Evolutionary conservation across 2,329 filamentous ascomycete genomes (phyloP).

Genomic region (Dactylellina haptotyla): DNA sequence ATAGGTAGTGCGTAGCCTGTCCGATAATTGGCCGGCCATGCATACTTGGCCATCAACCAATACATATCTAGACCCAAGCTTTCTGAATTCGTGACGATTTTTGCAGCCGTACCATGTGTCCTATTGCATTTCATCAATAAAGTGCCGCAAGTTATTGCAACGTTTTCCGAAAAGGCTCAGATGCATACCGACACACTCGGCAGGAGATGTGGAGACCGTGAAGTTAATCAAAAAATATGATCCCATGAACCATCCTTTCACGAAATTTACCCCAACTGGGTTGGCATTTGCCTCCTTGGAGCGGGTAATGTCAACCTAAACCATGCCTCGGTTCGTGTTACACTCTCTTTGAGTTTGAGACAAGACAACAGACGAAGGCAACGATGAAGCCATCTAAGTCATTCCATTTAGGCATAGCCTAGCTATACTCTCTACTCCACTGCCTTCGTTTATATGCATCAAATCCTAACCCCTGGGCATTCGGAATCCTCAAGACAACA

Average conservation of each 20-base stretch:
- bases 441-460: slow-evolving; percentile 4
- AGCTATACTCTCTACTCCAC: not conserved
- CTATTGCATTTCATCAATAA: slow-evolving; percentile 20
- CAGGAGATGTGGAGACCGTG: not conserved
- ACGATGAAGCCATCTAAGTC: no score
- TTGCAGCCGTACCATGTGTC: slow-evolving; percentile 20
- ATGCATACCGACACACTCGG: slow-evolving; percentile 13
- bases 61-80: not conserved
- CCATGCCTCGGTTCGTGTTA: no score
- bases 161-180: slow-evolving; percentile 10
- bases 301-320: no score
- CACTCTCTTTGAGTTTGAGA: no score
- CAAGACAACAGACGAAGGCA: no score
- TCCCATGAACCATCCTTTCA: no score
- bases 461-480: slow-evolving; percentile 17
- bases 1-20: no score
- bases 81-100: slow-evolving; percentile 15
- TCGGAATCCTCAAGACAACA: slow-evolving; percentile 38
- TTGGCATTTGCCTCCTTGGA: no score
- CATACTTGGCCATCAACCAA: not conserved
- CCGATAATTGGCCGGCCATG: not conserved
- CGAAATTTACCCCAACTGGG: no score
- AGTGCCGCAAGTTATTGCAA: slow-evolving; percentile 21
- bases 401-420: no score
- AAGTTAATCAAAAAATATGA: no score